Percentiles rank a stretch among this genome's conserved stretches.
phyloP scores from a whole-genome alignment of 495 filamentous ascomycete genomes.

The Letharia columbiana region DNA sequence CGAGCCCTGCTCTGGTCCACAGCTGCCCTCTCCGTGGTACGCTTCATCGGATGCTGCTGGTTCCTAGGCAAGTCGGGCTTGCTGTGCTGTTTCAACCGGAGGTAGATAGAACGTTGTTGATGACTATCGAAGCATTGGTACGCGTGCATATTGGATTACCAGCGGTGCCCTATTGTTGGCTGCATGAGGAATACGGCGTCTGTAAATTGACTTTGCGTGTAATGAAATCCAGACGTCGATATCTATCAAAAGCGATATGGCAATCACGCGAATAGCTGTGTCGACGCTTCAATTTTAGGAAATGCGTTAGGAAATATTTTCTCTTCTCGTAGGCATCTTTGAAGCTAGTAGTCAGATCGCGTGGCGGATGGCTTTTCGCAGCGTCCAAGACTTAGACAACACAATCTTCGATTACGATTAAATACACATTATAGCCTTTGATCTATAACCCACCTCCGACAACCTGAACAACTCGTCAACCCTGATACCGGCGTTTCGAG shows the following conservation, averaged over 20 bases:
- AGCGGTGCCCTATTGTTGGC: constrained; percentile 9
- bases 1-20: constrained; percentile 85
- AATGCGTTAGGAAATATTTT: neutral
- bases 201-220: constrained; percentile 6
- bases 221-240: neutral
- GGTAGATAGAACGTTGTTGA: constrained; percentile 41
- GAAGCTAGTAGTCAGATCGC: neutral
- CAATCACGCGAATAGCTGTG: neutral
- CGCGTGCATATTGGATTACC: constrained; percentile 13
- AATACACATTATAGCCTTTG: neutral
- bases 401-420: neutral
- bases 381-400: neutral
- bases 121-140: constrained; percentile 10
- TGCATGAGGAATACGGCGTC: constrained; percentile 2
- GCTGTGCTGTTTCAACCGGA: constrained; percentile 86
- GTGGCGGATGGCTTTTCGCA: constrained; percentile 1
- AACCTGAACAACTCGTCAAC: neutral
- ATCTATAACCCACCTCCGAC: neutral
- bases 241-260: neutral
- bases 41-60: constrained; percentile 87
- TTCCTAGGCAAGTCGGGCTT: constrained; percentile 89
- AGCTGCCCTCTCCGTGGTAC: constrained; percentile 69
- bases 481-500: neutral
- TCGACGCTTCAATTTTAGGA: neutral
- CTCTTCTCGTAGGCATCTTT: neutral